These are phyloP conservation scores for Ichthyophthirius multifiliis DNA, from an alignment of 169 alveolate species.

Conservation along the genomic window DNA sequence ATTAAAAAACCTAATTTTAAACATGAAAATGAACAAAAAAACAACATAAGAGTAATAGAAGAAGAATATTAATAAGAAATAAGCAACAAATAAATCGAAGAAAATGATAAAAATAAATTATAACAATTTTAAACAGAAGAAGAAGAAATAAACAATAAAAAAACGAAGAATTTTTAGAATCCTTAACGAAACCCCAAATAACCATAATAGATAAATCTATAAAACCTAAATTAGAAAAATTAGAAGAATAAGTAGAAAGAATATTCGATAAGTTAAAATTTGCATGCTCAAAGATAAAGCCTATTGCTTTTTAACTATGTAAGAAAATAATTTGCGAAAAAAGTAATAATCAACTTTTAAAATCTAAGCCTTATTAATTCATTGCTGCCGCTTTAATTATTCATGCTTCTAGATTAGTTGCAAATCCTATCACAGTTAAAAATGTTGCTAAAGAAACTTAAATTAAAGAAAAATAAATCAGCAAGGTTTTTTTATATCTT, in stretches of 20 bases:
- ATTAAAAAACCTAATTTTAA: no score
- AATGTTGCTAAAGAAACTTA: not conserved
- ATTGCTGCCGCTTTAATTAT: not conserved
- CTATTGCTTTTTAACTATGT: not conserved
- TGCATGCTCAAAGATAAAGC: not conserved
- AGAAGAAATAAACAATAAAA: no score
- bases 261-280: not conserved
- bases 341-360: not conserved
- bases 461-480: not conserved
- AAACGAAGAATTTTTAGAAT: no score
- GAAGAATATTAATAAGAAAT: no score
- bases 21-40: no score
- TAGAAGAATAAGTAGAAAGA: not conserved
- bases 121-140: no score
- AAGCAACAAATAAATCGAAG: no score
- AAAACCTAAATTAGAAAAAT: no score
- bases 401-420: not conserved
- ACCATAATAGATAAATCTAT: no score
- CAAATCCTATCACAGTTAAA: slow-evolving; percentile 3
- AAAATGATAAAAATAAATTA: no score
- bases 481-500: not conserved
- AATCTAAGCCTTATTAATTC: not conserved
- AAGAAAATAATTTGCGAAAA: not conserved
- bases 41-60: no score
- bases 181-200: no score